A percentile compares a stretch with the other conserved stretches of the same genome.
phyloP scores from a whole-genome alignment of 1,139 yeast genomes.

The Geotrichum restrictum region DNA sequence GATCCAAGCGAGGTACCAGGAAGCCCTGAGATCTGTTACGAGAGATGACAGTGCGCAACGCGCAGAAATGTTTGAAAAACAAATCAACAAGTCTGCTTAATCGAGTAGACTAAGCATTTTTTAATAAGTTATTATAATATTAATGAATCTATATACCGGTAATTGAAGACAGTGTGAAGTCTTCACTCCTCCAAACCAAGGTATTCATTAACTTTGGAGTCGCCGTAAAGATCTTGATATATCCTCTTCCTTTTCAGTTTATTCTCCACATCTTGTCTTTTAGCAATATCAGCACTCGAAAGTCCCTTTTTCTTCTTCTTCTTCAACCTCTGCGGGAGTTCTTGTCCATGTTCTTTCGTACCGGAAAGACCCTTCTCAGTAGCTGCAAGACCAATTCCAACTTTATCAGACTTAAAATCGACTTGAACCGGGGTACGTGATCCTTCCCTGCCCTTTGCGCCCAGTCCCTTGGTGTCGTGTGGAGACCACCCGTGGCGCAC shows the following conservation, averaged over 20 bases:
- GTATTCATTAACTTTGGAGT: conserved; percentile 8
- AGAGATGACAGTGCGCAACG: conserved; percentile 22
- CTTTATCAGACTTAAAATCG: conserved; percentile 22
- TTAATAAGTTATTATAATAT: no score
- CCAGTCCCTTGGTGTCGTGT: conserved; percentile 27
- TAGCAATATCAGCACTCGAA: conserved; percentile 18
- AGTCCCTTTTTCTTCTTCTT: conserved; percentile 4
- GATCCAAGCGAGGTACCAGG: conserved; percentile 66
- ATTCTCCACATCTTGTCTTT: conserved; percentile 15
- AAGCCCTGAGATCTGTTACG: conserved; percentile 42
- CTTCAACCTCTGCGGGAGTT: conserved; percentile 11
- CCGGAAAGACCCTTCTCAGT: no score
- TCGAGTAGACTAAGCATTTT: no score
- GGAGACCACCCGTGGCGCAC: conserved; percentile 31
- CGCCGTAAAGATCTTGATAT: conserved; percentile 22
- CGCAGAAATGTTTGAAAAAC: conserved; percentile 19
- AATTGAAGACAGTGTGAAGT: no score
- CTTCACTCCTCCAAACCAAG: conserved; percentile 5
- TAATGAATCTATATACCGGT: no score
- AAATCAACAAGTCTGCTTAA: conserved; percentile 17
- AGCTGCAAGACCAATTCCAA: conserved; percentile 26
- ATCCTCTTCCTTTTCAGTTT: conserved; percentile 22
- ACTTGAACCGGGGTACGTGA: conserved; percentile 26
- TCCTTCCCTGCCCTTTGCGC: conserved; percentile 29
- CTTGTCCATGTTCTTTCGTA: conserved; percentile 1